Evolutionary conservation across 2,329 filamentous ascomycete species (phyloP), one percentile per base, ranked within the genome.

Genomic region (Paramyrothecium roridum): DNA sequence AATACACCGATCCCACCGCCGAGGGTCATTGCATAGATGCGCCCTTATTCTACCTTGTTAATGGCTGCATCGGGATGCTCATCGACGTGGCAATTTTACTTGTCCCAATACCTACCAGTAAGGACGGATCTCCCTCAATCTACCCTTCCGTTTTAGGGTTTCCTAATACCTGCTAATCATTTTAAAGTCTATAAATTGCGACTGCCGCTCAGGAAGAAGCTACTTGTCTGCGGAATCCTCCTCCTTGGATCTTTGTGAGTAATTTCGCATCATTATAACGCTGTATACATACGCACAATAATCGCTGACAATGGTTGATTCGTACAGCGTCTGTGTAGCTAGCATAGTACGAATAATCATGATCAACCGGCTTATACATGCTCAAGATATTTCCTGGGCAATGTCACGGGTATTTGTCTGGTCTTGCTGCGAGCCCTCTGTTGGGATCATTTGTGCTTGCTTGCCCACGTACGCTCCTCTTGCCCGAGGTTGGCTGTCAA

Each of bases 291-390:
- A 19, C 1, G 17, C 7, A n/a, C n/a, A 4, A 12, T 11, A 3
- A 23, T 8, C 17, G 2, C 8, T 16, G 12, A 48, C 54, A n/a
- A n/a, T n/a, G n/a, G n/a, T n/a, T n/a, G n/a, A n/a, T 54, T 13
- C 51, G 23, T 8, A 19, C 3, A 3, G 58, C n/a, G 58, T 59
- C 13, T 57, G 56, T 10, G 56, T 57, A 2, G 58, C 58, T 2
- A 59, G 58, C 45, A 56, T 56, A 20, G 56, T 58, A 3, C 56
- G 58, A 48, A 59, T 59, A 17, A 52, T 58, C 52, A 58, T 54
- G 52, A 53, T 59, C 16, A 54, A 57, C 48, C 54, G 54, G 10
- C 48, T 59, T 19, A 55, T 56, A 43, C 53, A 54, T 13, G 54
- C 54, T 23, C 4, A 21, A 13, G 58, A 58, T 23, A 52, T 34